Conservation (phyloP, 371 early-diverging fungal genomes). For the Mortierella sp. region DNA sequence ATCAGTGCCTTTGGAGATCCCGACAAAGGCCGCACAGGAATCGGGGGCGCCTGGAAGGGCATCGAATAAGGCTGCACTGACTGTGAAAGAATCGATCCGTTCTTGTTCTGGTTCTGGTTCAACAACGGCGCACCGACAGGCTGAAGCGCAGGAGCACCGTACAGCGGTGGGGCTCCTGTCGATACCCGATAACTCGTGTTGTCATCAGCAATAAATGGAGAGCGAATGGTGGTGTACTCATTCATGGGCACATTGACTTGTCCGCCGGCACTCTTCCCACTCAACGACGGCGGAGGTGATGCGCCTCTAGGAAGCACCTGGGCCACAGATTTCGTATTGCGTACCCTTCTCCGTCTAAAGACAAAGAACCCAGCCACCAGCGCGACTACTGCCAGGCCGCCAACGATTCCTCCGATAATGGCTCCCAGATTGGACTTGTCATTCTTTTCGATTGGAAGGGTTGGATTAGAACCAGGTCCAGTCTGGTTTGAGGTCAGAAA, state of each 20-base stretch:
- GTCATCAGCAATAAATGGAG: slow-evolving; percentile 2
- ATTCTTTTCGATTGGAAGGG: no score
- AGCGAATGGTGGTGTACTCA: background rate
- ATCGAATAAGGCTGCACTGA: background rate
- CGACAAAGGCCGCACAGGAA: background rate
- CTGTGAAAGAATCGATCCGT: background rate
- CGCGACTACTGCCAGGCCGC: slow-evolving; percentile 20
- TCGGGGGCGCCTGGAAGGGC: background rate
- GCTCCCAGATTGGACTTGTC: slow-evolving; percentile 15
- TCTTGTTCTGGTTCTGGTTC: background rate
- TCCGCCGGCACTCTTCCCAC: background rate
- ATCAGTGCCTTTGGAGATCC: background rate
- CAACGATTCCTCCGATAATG: slow-evolving; percentile 44
- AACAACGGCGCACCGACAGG: background rate
- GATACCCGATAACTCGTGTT: background rate
- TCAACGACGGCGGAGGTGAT: background rate
- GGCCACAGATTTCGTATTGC: background rate
- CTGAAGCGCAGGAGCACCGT: background rate
- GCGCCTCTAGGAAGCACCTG: background rate
- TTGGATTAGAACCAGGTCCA: background rate
- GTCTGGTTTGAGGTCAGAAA: background rate
- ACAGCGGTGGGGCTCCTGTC: background rate
- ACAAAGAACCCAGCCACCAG: slow-evolving; percentile 18
- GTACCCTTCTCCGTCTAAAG: background rate
- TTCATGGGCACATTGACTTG: background rate